These are phyloP conservation scores for Trametes versicolor DNA, from an alignment of 1,284 basidiomycete genomes.

Conservation along the genomic window DNA sequence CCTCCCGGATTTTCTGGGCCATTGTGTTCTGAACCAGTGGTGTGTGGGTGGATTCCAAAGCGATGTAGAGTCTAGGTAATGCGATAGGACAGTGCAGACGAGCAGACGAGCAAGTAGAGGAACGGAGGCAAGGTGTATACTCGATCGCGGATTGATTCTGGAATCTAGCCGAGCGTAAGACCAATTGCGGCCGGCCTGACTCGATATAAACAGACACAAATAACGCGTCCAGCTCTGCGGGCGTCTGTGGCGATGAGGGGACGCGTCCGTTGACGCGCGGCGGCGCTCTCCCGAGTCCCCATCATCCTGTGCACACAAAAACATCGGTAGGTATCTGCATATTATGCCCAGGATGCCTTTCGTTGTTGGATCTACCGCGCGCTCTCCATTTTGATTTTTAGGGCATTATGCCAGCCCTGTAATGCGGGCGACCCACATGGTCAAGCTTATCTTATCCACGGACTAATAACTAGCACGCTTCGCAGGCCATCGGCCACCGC, in stretches of 20 bases:
- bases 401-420: neutral
- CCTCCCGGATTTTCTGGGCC: conserved; percentile 73
- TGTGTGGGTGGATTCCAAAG: neutral
- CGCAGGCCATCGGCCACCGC: neutral
- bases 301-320: too few species aligned
- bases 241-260: neutral
- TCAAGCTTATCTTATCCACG: conserved; percentile 23
- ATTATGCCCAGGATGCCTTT: neutral
- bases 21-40: conserved; percentile 45
- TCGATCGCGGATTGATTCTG: conserved; percentile 25
- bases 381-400: neutral
- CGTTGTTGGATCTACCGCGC: neutral
- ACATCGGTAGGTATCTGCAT: too few species aligned
- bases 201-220: conserved; percentile 32
- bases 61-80: neutral
- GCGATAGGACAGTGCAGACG: neutral
- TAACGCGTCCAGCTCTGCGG: conserved; percentile 27
- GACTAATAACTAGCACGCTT: neutral
- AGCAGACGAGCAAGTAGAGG: neutral
- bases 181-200: conserved; percentile 23
- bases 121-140: neutral
- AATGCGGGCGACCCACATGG: too few species aligned
- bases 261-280: neutral
- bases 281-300: too few species aligned
- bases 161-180: conserved; percentile 27